A percentile compares a stretch with the other conserved stretches of the same genome.
These are phyloP conservation scores for Zea luxurians DNA, from an alignment of 176 grass and related monocot species.

Conservation along the genomic window DNA sequence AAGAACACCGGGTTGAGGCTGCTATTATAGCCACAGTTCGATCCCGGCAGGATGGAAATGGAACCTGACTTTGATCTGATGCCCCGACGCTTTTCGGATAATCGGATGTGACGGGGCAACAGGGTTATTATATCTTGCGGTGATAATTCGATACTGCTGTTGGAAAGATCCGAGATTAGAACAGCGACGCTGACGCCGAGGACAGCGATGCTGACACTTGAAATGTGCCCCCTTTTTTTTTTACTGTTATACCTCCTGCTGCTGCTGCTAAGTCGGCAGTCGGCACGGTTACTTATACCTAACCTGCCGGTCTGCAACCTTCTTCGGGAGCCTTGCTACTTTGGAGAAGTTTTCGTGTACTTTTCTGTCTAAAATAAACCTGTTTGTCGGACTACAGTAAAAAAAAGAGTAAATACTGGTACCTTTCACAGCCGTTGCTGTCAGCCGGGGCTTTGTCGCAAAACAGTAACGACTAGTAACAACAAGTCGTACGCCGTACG, in stretches of 20 bases:
- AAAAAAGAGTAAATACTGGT: neutral
- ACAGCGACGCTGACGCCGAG: conserved; percentile 31
- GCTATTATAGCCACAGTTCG: conserved; percentile 45
- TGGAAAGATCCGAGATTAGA: conserved; percentile 35
- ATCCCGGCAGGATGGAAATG: conserved; percentile 16
- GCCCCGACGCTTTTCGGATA: conserved; percentile 21
- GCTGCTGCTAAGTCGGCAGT: neutral
- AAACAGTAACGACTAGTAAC: neutral
- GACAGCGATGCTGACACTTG: neutral
- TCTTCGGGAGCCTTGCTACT: neutral
- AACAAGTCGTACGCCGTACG: neutral
- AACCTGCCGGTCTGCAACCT: neutral
- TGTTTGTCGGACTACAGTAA: neutral
- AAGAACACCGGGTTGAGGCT: neutral
- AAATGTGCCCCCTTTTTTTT: conserved; percentile 35
- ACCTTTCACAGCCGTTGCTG: neutral
- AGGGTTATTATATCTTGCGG: conserved; percentile 33
- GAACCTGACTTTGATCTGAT: conserved; percentile 27
- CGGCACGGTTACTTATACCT: conserved; percentile 9
- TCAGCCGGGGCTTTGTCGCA: neutral
- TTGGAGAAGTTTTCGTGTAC: neutral
- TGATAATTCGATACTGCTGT: conserved; percentile 22
- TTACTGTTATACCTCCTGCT: neutral
- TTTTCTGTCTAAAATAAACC: neutral
- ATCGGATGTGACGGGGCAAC: conserved; percentile 25